Conservation (phyloP, 2,329 filamentous ascomycete species). For the Aspergillus hiratsukae region DNA sequence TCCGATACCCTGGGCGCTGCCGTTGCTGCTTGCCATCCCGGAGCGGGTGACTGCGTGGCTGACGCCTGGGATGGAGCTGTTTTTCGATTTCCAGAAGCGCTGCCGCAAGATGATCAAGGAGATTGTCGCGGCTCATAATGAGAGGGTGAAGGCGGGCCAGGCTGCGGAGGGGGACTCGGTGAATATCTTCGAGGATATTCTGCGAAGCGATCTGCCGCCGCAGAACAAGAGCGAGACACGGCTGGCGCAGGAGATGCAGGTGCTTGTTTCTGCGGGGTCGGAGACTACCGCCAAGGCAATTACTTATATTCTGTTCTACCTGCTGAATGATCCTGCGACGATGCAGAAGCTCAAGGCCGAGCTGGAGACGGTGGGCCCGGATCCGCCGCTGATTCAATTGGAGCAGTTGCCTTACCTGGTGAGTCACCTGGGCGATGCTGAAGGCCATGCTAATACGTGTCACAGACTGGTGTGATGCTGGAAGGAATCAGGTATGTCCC, state of each 20-base stretch:
- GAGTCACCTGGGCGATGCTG: constrained; percentile 3
- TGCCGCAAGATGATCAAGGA: constrained; percentile 10
- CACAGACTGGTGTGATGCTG: constrained; percentile 25
- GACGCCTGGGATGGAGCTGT: constrained; percentile 19
- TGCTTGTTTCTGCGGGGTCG: constrained; percentile 27
- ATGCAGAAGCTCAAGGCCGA: constrained; percentile 17
- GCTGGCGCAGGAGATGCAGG: constrained; percentile 28
- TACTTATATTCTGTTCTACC: constrained; percentile 16
- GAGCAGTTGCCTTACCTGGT: constrained; percentile 28
- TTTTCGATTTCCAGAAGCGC: constrained; percentile 17
- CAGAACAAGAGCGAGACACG: constrained; percentile 33
- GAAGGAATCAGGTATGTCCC: constrained; percentile 24
- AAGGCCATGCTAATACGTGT: neutral
- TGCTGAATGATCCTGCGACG: constrained; percentile 15
- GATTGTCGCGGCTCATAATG: constrained; percentile 8
- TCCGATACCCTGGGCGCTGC: constrained; percentile 18
- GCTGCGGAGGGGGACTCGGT: neutral
- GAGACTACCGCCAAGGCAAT: constrained; percentile 31
- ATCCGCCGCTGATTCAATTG: constrained; percentile 19
- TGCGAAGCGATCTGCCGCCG: constrained; percentile 21
- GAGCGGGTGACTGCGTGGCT: constrained; percentile 13
- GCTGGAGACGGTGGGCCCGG: constrained; percentile 8
- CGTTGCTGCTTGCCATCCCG: constrained; percentile 18
- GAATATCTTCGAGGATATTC: constrained; percentile 30
- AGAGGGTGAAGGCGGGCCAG: neutral